phyloP scores from a whole-genome alignment of 495 filamentous ascomycete genomes.

The Poronia punctata region DNA sequence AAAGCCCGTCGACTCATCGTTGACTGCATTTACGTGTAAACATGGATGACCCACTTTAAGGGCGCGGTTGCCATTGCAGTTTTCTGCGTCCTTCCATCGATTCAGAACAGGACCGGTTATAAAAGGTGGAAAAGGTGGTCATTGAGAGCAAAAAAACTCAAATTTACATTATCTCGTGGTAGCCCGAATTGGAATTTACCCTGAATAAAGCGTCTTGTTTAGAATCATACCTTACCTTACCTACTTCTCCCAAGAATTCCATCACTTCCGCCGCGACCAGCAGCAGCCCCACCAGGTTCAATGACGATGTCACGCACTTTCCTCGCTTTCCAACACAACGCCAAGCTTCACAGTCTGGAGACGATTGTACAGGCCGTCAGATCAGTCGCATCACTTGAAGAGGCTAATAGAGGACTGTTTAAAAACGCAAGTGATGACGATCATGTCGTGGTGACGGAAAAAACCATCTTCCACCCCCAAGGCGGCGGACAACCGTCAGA shows the following conservation, averaged over 20 bases:
- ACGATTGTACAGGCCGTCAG: slow-evolving; percentile 37
- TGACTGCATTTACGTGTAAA: too few species aligned
- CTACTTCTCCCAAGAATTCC: too few species aligned
- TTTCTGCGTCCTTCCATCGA: too few species aligned
- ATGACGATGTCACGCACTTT: slow-evolving; percentile 35
- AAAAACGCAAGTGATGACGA: slow-evolving; percentile 40
- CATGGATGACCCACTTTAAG: slow-evolving; percentile 12
- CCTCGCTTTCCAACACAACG: slow-evolving; percentile 50
- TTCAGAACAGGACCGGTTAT: too few species aligned
- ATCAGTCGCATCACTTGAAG: slow-evolving; percentile 39
- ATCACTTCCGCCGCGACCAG: not conserved
- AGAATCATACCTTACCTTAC: not conserved
- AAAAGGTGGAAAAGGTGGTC: too few species aligned
- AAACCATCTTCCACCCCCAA: slow-evolving; percentile 63
- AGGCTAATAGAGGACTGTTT: slow-evolving; percentile 41
- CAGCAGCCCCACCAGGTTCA: not conserved
- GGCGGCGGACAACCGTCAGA: slow-evolving; percentile 62
- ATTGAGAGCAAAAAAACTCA: too few species aligned
- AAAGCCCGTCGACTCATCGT: too few species aligned
- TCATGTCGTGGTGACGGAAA: slow-evolving; percentile 46
- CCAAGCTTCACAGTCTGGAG: slow-evolving; percentile 37
- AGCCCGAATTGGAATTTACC: not conserved
- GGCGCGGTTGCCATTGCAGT: too few species aligned
- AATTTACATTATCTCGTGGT: too few species aligned
- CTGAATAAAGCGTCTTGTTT: not conserved